Evolutionary conservation across 2,329 filamentous ascomycete species (phyloP).

Genomic region (Elsinoe arachidis): DNA sequence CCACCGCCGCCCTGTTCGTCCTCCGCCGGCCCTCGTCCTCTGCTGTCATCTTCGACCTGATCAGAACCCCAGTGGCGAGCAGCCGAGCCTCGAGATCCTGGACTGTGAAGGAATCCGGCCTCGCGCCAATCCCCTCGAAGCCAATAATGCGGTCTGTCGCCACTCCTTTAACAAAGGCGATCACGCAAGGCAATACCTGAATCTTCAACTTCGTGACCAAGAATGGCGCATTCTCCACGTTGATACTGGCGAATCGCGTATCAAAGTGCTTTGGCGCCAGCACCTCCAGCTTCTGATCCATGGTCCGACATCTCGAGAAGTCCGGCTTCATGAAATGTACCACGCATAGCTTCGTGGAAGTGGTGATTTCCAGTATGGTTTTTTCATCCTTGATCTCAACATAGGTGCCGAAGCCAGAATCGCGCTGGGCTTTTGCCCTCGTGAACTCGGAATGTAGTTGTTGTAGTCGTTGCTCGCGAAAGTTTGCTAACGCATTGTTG

Average conservation of each 20-base stretch:
- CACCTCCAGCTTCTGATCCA: slow-evolving; percentile 50
- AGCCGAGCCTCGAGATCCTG: slow-evolving; percentile 46
- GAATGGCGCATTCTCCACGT: slow-evolving; percentile 53
- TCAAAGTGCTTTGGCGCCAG: slow-evolving; percentile 51
- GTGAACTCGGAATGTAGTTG: slow-evolving; percentile 49
- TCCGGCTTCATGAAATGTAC: slow-evolving; percentile 58
- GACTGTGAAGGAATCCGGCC: slow-evolving; percentile 45
- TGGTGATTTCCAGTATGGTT: slow-evolving; percentile 51
- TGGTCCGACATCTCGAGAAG: slow-evolving; percentile 52
- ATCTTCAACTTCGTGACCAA: slow-evolving; percentile 50
- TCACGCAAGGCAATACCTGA: slow-evolving; percentile 50
- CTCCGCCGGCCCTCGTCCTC: slow-evolving; percentile 32
- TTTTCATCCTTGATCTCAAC: slow-evolving; percentile 51
- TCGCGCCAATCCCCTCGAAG: slow-evolving; percentile 49
- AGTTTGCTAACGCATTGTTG: slow-evolving; percentile 44
- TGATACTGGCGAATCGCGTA: slow-evolving; percentile 49
- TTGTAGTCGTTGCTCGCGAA: slow-evolving; percentile 49
- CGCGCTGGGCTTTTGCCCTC: slow-evolving; percentile 44
- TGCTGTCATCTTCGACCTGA: slow-evolving; percentile 43
- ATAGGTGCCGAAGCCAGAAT: slow-evolving; percentile 45
- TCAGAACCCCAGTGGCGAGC: slow-evolving; percentile 43
- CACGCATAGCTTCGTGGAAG: slow-evolving; percentile 47
- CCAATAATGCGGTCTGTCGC: slow-evolving; percentile 49
- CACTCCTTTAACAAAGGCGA: slow-evolving; percentile 48
- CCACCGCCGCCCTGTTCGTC: slow-evolving; percentile 26